Evolutionary conservation across 352 stramenopile genomes (phyloP).

Genomic region (Phytopythium kandeliae): DNA sequence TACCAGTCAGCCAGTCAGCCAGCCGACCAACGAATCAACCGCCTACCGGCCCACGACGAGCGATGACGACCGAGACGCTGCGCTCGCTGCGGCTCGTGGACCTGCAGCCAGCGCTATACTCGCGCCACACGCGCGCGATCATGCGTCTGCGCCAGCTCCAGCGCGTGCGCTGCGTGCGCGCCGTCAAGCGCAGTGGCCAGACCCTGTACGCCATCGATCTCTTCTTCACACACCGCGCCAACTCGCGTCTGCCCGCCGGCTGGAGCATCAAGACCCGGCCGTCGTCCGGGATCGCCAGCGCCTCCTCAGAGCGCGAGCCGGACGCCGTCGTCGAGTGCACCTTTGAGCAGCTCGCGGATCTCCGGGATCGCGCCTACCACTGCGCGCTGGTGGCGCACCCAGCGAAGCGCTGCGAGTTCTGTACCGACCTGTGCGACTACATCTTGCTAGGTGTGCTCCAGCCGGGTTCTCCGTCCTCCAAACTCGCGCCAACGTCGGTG

Average conservation of each 20-base stretch:
- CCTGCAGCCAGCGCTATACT: conserved; percentile 22
- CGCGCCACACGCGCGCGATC: conserved; percentile 23
- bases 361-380: conserved; percentile 33
- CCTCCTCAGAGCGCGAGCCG: conserved; percentile 3
- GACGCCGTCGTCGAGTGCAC: conserved; percentile 14
- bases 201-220: conserved; percentile 17
- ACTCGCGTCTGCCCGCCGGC: conserved; percentile 18
- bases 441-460: conserved; percentile 22
- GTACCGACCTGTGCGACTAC: conserved; percentile 30
- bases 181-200: background rate
- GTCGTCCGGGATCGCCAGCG: conserved; percentile 1
- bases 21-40: too few relatives aligned
- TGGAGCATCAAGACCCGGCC: conserved; percentile 8
- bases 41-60: too few relatives aligned
- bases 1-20: too few relatives aligned
- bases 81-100: conserved; percentile 8
- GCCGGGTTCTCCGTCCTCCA: conserved; percentile 14
- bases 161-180: conserved; percentile 7
- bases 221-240: conserved; percentile 15
- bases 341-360: conserved; percentile 29
- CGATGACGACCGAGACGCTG: conserved; percentile 1
- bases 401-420: conserved; percentile 29
- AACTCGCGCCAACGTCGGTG: conserved; percentile 17
- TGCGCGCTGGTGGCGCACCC: conserved; percentile 20
- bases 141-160: conserved; percentile 21